Evolutionary conservation across 1,284 basidiomycete species (phyloP), one percentile per base, ranked within the genome.

Genomic region (Pseudozyma pruni): DNA sequence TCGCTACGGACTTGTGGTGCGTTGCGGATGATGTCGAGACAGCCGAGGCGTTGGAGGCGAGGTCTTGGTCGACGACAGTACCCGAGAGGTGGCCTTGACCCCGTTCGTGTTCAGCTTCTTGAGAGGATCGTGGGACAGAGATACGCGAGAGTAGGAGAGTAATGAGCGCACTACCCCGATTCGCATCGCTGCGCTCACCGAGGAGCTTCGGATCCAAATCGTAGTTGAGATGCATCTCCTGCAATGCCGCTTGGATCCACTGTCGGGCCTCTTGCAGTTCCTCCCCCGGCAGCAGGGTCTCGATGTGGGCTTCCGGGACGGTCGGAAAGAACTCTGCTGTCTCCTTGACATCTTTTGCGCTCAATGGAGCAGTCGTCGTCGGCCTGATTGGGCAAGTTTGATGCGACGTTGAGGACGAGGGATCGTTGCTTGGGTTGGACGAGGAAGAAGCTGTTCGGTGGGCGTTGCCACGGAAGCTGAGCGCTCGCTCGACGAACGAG

Each of bases 151-250:
- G 64, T 8, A 75, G 56, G 2, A 63, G 56, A 2, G 76, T 60
- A 19, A 78, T 58, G 23, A 69, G 53, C 10, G 61, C 55, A 38
- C 66, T 58, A 38, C 76, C 76, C 27, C 54, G 38, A 32, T 76
- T 70, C 20, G 47, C 40, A 13, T 62, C 68, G 27, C 64, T 63
- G 4, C 66, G 52, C 45, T 79, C 69, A 23, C 61, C 72, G 2
- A 80, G 56, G 5, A 68, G 41, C 40, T 66, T 63, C 1, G 73
- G 64, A 40, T 80, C 78, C 19, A 80, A 64, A 17, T 69, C 52
- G 53, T 60, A 78, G 35, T 75, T 70, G 31, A 76, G 58, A 42
- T 77, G 62, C 76, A 76, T 76, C 48, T 78, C 76, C 23, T 67
- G 62, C 25, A 78, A 35, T 3, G 76, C 69, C 3, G 70, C 68